These are phyloP conservation scores for Hyphodiscus sp. DNA, from an alignment of 2,329 filamentous ascomycete species.

Conservation along the genomic window DNA sequence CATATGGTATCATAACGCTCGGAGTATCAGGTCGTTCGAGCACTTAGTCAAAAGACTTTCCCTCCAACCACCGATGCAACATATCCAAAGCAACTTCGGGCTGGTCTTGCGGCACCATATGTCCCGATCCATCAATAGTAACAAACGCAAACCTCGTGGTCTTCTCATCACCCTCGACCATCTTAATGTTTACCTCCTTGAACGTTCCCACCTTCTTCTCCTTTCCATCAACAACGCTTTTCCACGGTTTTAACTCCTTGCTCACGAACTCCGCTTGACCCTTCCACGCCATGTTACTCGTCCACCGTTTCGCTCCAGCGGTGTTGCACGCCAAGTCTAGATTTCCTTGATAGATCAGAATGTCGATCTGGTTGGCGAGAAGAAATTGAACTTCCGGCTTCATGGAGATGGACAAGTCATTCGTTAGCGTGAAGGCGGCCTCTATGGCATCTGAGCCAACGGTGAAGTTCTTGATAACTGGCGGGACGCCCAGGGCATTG, in stretches of 20 bases:
- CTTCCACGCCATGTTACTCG: conserved; percentile 37
- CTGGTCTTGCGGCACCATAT: conserved; percentile 32
- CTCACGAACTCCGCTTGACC: conserved; percentile 37
- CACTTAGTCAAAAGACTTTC: conserved; percentile 12
- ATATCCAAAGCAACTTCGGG: conserved; percentile 20
- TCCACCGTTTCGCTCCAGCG: conserved; percentile 29
- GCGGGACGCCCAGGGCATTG: conserved; percentile 50
- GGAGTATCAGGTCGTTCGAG: too few species aligned
- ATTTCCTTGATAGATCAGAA: conserved; percentile 64
- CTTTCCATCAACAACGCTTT: conserved; percentile 10
- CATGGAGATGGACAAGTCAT: conserved; percentile 56
- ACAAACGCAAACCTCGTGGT: conserved; percentile 22
- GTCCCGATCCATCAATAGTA: conserved; percentile 34
- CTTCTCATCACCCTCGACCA: conserved; percentile 16
- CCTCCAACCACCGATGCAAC: conserved; percentile 18
- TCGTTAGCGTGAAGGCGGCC: conserved; percentile 38
- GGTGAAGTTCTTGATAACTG: conserved; percentile 43
- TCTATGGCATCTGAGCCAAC: conserved; percentile 39
- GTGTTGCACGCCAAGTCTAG: conserved; percentile 53
- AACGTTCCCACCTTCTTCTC: conserved; percentile 10
- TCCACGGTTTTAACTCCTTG: conserved; percentile 23
- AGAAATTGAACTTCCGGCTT: conserved; percentile 51
- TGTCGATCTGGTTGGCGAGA: conserved; percentile 54
- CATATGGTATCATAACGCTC: too few species aligned
- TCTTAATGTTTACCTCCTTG: conserved; percentile 19